Evolutionary conservation across 108 stramenopile species (phyloP), one percentile per base, ranked within the genome.

Genomic region (Pseudonitzschia multiseries): DNA sequence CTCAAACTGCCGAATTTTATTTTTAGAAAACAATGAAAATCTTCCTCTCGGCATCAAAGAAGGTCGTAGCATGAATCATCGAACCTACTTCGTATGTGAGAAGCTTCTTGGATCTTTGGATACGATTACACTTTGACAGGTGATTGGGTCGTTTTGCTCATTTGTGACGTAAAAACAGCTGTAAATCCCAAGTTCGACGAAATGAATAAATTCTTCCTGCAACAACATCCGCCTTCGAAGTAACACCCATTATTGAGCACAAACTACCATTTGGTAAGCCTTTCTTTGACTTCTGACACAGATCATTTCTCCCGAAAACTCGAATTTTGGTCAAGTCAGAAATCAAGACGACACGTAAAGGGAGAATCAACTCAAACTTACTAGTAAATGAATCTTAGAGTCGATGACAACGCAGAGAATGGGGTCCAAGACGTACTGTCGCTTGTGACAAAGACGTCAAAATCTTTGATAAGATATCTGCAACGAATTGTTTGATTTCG

Each of bases 91-190:
- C n/a, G n/a, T n/a, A 4, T 51, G 5, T 20, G 26, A 56, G 20
- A 24, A 24, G n/a, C 13, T 18, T 5, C 14, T 14, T 48, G 46
- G 13, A 10, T 48, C 46, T 10, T 18, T 48, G 9, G 17, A 21
- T 56, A 26, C 54, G 24, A 56, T 56, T 56, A 26, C 24, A 24
- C 2, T 26, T 24, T 22, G 24, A 56, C 13, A 56, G 54, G 2
- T 26, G 21, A 56, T 56, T 56, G 21, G 46, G 46, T 5, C 8
- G 12, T 26, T 21, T 26, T 24, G 22, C 10, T 24, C 54, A 0
- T 56, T 24, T 10, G 54, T 56, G 54, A 56, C 54, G 54, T 56
- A 56, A 26, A 56, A 56, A 56, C 54, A 56, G 54, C 54, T 26
- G 54, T 20, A 26, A 3, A 22, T 24, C 24, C 20, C 20, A 1